These are phyloP conservation scores for Paracorniculantispora psalliotae DNA, from an alignment of 2,329 filamentous ascomycete species.

Conservation along the genomic window DNA sequence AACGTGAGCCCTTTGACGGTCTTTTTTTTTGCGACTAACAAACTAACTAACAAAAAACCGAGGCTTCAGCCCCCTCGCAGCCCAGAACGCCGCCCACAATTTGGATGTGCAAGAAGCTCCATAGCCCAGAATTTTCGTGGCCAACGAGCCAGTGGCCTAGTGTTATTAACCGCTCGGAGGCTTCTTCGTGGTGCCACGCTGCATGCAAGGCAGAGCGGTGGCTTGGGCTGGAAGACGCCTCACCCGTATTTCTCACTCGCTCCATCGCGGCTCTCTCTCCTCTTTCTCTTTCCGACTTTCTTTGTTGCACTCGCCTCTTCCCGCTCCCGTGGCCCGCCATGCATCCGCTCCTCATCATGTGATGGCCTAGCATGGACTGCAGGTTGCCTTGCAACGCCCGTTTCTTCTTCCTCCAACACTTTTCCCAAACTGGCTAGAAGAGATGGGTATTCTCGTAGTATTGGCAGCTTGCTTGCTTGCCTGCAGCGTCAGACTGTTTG, in stretches of 20 bases:
- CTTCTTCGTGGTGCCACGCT: background rate
- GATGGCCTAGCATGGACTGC: background rate
- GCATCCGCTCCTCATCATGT: slow-evolving; percentile 6
- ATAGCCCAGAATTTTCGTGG: background rate
- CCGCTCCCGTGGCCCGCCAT: background rate
- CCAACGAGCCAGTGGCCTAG: slow-evolving; percentile 2
- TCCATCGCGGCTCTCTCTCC: background rate
- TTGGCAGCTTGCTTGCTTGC: too few relatives aligned
- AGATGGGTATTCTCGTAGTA: too few relatives aligned
- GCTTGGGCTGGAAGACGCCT: background rate
- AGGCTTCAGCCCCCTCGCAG: too few relatives aligned
- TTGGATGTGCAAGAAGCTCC: too few relatives aligned
- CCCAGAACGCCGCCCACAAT: too few relatives aligned
- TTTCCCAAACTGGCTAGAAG: too few relatives aligned
- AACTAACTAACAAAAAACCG: too few relatives aligned
- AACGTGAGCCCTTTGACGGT: too few relatives aligned
- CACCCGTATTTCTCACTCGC: background rate
- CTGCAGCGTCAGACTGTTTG: too few relatives aligned
- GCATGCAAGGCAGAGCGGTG: background rate
- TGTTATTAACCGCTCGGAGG: background rate
- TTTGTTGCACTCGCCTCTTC: background rate
- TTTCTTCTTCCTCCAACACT: too few relatives aligned
- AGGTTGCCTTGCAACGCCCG: too few relatives aligned
- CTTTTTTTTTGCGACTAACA: too few relatives aligned
- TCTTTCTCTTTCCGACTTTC: background rate